These are phyloP conservation scores for Macaranga tanarius DNA, from an alignment of 441 rosid genomes.

Conservation along the genomic window DNA sequence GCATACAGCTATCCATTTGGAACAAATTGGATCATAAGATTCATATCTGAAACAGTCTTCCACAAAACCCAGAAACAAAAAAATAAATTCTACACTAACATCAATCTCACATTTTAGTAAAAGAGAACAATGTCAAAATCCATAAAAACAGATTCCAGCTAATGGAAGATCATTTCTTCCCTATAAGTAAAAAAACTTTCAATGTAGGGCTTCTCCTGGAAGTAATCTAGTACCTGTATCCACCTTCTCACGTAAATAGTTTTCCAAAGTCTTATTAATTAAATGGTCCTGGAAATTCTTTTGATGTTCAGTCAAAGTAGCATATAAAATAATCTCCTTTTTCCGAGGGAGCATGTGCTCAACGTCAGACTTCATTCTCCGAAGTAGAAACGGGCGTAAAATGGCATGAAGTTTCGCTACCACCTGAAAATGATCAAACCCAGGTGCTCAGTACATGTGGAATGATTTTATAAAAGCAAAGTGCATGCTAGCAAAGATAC, in stretches of 20 bases:
- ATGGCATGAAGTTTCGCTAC: constrained; percentile 93
- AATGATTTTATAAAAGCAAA: constrained; percentile 3
- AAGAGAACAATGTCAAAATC: background rate
- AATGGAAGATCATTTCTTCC: background rate
- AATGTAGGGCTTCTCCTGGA: constrained; percentile 5
- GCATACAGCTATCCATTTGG: background rate
- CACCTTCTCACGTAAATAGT: constrained; percentile 46
- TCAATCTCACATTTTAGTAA: background rate
- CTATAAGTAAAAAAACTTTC: background rate
- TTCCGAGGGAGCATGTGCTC: constrained; percentile 89
- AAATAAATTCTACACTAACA: background rate
- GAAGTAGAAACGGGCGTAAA: constrained; percentile 93
- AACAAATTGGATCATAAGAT: background rate
- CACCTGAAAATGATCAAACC: constrained; percentile 49
- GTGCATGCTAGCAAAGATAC: constrained; percentile 8
- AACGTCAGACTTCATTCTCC: constrained; percentile 93
- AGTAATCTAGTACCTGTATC: constrained; percentile 39
- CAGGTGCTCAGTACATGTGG: background rate
- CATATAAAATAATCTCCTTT: constrained; percentile 90
- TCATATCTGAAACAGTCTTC: background rate
- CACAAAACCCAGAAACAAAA: background rate
- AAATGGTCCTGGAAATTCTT: constrained; percentile 89
- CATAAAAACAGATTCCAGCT: background rate
- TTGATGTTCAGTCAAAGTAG: constrained; percentile 85
- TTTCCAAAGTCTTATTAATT: constrained; percentile 68